Base-by-base conservation (phyloP, 352 stramenopile genomes). In the Discostella stelligera region DNA sequence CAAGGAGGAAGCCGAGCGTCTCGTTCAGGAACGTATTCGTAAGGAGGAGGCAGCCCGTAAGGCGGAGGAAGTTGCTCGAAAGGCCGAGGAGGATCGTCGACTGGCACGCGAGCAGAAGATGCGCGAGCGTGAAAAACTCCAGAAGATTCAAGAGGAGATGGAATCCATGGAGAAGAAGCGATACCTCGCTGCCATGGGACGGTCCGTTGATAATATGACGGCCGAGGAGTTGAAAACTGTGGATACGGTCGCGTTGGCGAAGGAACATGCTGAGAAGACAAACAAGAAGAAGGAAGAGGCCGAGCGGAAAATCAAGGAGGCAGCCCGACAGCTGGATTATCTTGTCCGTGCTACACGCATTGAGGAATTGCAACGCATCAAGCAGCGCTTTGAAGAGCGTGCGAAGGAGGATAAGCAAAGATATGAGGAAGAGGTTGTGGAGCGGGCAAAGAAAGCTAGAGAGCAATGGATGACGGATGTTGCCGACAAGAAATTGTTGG, bases 81-180 rank as follows among this genome's bases (percentile, higher is more conserved):
- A 97, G 80, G 95, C 94, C 73, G 96, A 98, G 85, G 95, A 98
- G 85, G 94, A 97, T 50, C 60, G 71, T 7, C 75, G 86, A 53
- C 79, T 93, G 18, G 73, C 67, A 23, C 71, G 80, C 20, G 86
- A 92, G 77, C 78, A 90, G 30, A 79, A 84, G 58, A 60, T 87
- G 18, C 82, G 96, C 39, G 96, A 98, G 72, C 84, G 89, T 27
- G 96, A 98, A 75, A 98, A 98, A 84, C 93, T 97, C 68, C 94
- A 95, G 67, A 97, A 97, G 87, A 98, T 98, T 83, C 93, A 97
- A 80, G 92, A 96, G 50, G 95, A 98, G 78, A 96, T 98, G 64
- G 95, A 96, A 56, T 92, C 96, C 37, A 95, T 96, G 79, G 95
- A 98, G 80, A 94, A 94, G 80, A 86, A 92, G 76, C 63, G 88